A percentile compares a stretch with the other conserved stretches of the same genome.
Evolutionary conservation across 345 rosid species (phyloP).

Genomic region (Lumnitzera racemosa): DNA sequence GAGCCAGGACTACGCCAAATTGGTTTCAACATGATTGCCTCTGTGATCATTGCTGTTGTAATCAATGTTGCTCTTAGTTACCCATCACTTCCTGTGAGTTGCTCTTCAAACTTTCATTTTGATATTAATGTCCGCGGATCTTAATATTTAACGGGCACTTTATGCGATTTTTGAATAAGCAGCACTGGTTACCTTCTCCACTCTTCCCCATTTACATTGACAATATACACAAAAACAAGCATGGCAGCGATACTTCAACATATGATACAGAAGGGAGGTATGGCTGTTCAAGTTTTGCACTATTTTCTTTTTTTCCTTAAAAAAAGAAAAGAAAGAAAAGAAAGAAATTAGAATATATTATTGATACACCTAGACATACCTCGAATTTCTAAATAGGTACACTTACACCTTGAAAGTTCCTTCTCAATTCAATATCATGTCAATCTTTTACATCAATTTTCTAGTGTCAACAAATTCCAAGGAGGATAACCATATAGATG

Average conservation of each 20-base stretch:
- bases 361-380: too few species aligned
- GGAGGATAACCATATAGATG: too few species aligned
- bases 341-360: too few species aligned
- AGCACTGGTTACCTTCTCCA: constrained; percentile 84
- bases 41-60: constrained; percentile 34
- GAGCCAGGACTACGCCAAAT: constrained; percentile 44
- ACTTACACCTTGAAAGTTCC: background rate
- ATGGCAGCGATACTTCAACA: constrained; percentile 60
- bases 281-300: background rate
- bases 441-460: too few species aligned
- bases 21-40: constrained; percentile 58
- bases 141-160: background rate
- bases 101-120: background rate
- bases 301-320: too few species aligned
- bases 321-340: too few species aligned
- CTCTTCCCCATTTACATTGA: constrained; percentile 58
- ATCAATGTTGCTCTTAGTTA: constrained; percentile 53
- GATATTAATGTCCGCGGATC: background rate
- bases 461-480: too few species aligned
- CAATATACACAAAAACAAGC: constrained; percentile 73
- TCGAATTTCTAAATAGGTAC: background rate
- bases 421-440: background rate
- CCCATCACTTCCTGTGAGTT: constrained; percentile 54
- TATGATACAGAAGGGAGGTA: constrained; percentile 83
- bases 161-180: background rate